These are phyloP conservation scores for Moesziomyces sp. DNA, from an alignment of 1,284 basidiomycete genomes.

Conservation along the genomic window DNA sequence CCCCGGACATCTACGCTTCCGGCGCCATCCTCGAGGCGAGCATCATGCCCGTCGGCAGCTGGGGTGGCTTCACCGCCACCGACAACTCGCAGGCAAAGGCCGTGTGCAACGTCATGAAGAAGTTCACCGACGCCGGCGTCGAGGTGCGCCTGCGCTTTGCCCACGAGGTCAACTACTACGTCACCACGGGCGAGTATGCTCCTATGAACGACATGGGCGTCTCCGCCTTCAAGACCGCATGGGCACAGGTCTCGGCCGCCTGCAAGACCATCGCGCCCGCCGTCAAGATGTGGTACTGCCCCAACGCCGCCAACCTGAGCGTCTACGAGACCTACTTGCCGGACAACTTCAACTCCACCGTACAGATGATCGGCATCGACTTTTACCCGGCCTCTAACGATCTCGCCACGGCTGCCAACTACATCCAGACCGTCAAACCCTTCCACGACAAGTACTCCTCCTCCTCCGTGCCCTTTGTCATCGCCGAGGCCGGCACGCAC, in stretches of 20 bases:
- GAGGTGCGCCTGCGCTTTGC: slow-evolving; percentile 68
- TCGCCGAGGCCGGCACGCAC: slow-evolving; percentile 66
- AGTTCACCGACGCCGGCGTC: slow-evolving; percentile 68
- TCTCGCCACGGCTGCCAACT: slow-evolving; percentile 41
- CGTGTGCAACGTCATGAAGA: slow-evolving; percentile 67
- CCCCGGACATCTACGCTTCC: slow-evolving; percentile 63
- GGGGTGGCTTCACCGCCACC: slow-evolving; percentile 47
- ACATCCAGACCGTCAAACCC: slow-evolving; percentile 62
- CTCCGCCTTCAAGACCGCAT: slow-evolving; percentile 67
- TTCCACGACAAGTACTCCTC: slow-evolving; percentile 67
- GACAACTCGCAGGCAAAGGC: slow-evolving; percentile 65
- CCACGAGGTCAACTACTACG: slow-evolving; percentile 63
- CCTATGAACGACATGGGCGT: slow-evolving; percentile 46
- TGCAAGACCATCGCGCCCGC: slow-evolving; percentile 56
- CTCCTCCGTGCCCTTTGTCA: slow-evolving; percentile 61
- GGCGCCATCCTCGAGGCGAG: slow-evolving; percentile 68
- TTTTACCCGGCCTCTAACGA: slow-evolving; percentile 58
- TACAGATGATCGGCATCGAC: slow-evolving; percentile 65
- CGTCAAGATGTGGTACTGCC: slow-evolving; percentile 67
- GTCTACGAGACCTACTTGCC: slow-evolving; percentile 37
- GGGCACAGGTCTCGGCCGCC: slow-evolving; percentile 64
- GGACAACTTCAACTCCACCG: slow-evolving; percentile 50
- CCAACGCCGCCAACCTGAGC: slow-evolving; percentile 37
- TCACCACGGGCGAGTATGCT: slow-evolving; percentile 34
- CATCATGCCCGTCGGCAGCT: slow-evolving; percentile 58